Evolutionary conservation across 495 filamentous ascomycete genomes (phyloP).

Genomic region (Aspergillus asperescens): DNA sequence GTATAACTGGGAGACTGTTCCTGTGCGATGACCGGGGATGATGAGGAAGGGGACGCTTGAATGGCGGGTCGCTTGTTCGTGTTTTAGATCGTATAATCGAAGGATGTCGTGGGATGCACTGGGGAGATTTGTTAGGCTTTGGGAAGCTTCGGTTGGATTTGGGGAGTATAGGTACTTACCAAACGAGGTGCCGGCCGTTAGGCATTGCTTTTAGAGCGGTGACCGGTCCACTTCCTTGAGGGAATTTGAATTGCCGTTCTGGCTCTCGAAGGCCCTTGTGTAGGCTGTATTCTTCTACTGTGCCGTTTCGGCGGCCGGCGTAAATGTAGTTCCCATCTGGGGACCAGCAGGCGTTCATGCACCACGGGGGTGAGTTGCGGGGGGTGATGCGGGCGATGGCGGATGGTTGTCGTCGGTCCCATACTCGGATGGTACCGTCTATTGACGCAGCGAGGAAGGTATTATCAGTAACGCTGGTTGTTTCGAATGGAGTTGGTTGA

Average conservation of each 20-base stretch:
- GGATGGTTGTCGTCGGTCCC: conserved; percentile 76
- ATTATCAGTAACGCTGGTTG: conserved; percentile 49
- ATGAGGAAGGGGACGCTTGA: conserved; percentile 89
- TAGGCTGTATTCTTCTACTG: conserved; percentile 88
- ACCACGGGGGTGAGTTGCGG: conserved; percentile 83
- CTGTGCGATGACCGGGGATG: conserved; percentile 87
- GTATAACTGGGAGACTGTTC: conserved; percentile 78
- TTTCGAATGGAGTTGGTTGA: conserved; percentile 27
- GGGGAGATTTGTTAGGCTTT: conserved; percentile 8
- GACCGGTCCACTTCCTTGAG: conserved; percentile 81
- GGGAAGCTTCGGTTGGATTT: neutral
- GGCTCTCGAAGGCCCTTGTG: conserved; percentile 74
- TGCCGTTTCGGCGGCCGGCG: conserved; percentile 85
- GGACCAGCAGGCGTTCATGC: conserved; percentile 96
- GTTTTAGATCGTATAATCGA: conserved; percentile 80
- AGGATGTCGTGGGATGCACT: conserved; percentile 93
- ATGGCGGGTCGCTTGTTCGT: conserved; percentile 59
- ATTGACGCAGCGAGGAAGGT: conserved; percentile 85
- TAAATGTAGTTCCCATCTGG: conserved; percentile 95
- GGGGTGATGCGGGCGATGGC: conserved; percentile 75
- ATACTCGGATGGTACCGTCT: conserved; percentile 82
- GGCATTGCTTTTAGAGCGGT: conserved; percentile 84
- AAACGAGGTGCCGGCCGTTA: conserved; percentile 88
- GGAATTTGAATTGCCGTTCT: conserved; percentile 83
- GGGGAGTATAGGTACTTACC: conserved; percentile 48